Conservation (phyloP, 768 basidiomycete species). For the Lactarius tabidus region DNA sequence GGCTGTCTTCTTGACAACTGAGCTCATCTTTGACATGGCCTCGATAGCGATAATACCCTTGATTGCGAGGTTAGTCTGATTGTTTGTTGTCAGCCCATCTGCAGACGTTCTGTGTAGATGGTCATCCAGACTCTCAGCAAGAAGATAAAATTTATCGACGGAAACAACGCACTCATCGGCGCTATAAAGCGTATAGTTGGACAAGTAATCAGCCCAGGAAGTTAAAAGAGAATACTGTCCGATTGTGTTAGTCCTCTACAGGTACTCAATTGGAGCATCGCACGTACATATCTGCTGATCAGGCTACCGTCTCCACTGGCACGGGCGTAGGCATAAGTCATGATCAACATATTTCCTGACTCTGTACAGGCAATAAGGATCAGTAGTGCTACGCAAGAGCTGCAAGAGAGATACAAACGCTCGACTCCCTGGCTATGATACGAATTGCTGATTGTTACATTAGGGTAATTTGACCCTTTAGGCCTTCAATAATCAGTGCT, state of each 20-base stretch:
- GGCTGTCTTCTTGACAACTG: constrained; percentile 23
- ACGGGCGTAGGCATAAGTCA: constrained; percentile 31
- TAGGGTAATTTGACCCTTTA: constrained; percentile 13
- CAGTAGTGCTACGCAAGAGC: no score
- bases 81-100: constrained; percentile 32
- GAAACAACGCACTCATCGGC: constrained; percentile 48
- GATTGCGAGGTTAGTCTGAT: constrained; percentile 67
- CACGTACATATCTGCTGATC: constrained; percentile 27
- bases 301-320: constrained; percentile 27
- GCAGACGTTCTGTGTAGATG: constrained; percentile 13
- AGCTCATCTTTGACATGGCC: constrained; percentile 56
- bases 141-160: constrained; percentile 42
- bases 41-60: constrained; percentile 67
- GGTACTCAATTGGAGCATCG: not conserved
- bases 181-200: constrained; percentile 44
- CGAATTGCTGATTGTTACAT: constrained; percentile 4
- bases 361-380: constrained; percentile 18
- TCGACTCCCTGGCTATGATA: constrained; percentile 12
- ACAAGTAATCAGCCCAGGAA: constrained; percentile 33
- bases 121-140: constrained; percentile 3
- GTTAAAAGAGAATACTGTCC: constrained; percentile 30
- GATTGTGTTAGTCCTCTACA: not conserved
- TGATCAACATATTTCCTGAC: constrained; percentile 36
- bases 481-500: not conserved
- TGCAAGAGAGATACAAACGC: not conserved